Evolutionary conservation across 345 rosid genomes (phyloP), one percentile per base, ranked within the genome.

Genomic region (Acer campestre): DNA sequence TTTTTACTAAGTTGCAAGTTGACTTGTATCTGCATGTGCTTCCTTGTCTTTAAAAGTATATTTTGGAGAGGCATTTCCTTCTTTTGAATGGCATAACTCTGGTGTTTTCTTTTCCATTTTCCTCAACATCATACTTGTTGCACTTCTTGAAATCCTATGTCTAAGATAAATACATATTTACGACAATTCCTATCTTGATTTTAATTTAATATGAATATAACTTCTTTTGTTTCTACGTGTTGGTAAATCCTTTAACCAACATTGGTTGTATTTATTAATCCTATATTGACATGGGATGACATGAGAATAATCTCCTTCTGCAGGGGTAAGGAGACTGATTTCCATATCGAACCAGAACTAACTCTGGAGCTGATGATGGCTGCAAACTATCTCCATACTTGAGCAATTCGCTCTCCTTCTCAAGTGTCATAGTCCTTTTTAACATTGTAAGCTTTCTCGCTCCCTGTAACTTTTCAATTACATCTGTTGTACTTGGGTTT

Each of bases 311-410:
- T 73, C 65, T 70, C 68, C 17, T 31, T 49, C 64, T 81, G 44
- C 82, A 88, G 92, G 70, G 92, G 92, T 44, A 86, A 85, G 81
- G 92, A 88, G 82, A 83, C 88, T 16, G 92, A 89, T 71, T 89
- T 89, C 83, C 89, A 81, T 13, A 87, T 89, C 76, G 92, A 89
- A 82, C 92, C 92, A n/a, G 92, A 89, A 72, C 81, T 89, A 74
- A 87, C 92, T 11, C 85, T 89, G 80, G 90, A 89, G 86, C 88
- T 89, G 83, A 85, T 89, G 89, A 89, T 89, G 92, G 92, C 92
- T 80, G 92, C 92, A 55, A 89, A 89, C 67, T 89, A 89, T 83
- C 89, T 89, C 75, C 90, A 89, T 78, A 87, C 92, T 71, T 89
- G 73, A 87, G 68, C 61, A 61, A 17, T 75, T 17, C 48, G 40